Percentiles rank a stretch among this genome's conserved stretches.
phyloP scores from a whole-genome alignment of 306 rosid species.

The Quercus wislizeni region DNA sequence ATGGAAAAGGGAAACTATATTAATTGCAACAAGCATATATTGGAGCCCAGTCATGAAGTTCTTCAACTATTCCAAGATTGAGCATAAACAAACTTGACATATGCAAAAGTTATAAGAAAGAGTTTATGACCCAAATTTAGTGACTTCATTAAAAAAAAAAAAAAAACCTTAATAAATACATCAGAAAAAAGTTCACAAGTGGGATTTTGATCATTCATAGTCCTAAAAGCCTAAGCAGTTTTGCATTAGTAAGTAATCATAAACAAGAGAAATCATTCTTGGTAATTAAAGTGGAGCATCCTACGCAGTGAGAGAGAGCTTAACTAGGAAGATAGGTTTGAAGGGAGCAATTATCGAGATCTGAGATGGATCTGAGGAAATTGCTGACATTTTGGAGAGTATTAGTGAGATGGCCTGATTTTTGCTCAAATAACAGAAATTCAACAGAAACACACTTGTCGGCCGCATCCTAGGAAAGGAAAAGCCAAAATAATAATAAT shows the following conservation, averaged over 20 bases:
- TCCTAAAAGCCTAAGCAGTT: background rate
- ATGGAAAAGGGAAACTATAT: no score
- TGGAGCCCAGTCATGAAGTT: no score
- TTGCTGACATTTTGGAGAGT: conserved; percentile 42
- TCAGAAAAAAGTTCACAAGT: background rate
- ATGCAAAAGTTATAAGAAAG: background rate
- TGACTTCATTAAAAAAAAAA: no score
- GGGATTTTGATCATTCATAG: background rate
- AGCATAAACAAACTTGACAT: no score
- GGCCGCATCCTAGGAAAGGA: conserved; percentile 53
- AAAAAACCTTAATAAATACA: background rate
- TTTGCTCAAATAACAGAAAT: conserved; percentile 64
- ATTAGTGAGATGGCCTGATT: conserved; percentile 54
- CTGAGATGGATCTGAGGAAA: conserved; percentile 53
- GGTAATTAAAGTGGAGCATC: background rate
- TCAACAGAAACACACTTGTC: conserved; percentile 68
- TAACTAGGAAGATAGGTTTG: conserved; percentile 60
- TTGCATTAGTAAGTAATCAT: no score
- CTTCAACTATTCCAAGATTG: no score
- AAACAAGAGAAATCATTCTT: background rate
- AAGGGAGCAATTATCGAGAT: conserved; percentile 66
- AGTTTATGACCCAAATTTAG: background rate
- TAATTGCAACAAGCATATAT: no score
- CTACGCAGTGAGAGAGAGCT: conserved; percentile 4
- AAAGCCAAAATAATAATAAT: background rate